Conservation (phyloP, 1,139 yeast species). For the Meyerozyma guilliermondii region DNA sequence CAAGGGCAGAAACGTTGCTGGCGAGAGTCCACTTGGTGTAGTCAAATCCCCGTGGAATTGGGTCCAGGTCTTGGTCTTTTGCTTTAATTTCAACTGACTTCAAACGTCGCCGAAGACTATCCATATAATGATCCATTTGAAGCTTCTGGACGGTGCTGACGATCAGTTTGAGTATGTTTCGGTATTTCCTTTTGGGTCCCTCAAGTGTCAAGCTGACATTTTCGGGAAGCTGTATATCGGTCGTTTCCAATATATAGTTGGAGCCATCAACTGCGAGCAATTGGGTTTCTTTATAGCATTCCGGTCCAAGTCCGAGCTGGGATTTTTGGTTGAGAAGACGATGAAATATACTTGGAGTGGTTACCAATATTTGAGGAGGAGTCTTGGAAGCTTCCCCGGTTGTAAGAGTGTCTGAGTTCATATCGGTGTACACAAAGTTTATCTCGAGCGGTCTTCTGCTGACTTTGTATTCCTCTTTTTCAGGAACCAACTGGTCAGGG, state of each 20-base stretch:
- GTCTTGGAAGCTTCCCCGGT: constrained; percentile 3
- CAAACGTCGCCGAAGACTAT: not conserved
- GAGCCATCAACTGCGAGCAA: constrained; percentile 22
- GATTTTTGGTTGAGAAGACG: not conserved
- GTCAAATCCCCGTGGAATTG: constrained; percentile 4
- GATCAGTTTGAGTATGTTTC: constrained; percentile 10
- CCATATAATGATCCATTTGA: constrained; percentile 10
- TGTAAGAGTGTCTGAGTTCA: constrained; percentile 5
- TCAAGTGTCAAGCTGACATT: constrained; percentile 5
- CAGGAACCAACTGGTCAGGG: constrained; percentile 14
- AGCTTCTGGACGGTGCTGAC: constrained; percentile 12
- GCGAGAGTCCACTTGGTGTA: constrained; percentile 9
- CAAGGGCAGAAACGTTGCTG: constrained; percentile 5
- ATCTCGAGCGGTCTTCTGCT: constrained; percentile 20
- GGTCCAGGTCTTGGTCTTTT: not conserved
- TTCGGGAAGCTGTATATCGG: constrained; percentile 7
- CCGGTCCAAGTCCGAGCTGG: constrained; percentile 1
- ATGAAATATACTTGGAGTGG: constrained; percentile 15
- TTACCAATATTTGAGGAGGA: constrained; percentile 21
- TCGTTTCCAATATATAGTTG: constrained; percentile 14
- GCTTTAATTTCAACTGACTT: not conserved
- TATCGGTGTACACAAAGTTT: constrained; percentile 9
- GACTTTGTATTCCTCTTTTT: constrained; percentile 8
- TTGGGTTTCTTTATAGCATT: constrained; percentile 10
- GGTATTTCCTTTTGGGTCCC: constrained; percentile 10